These are phyloP conservation scores for Colletotrichum salicis DNA, from an alignment of 2,329 filamentous ascomycete species.

Conservation along the genomic window DNA sequence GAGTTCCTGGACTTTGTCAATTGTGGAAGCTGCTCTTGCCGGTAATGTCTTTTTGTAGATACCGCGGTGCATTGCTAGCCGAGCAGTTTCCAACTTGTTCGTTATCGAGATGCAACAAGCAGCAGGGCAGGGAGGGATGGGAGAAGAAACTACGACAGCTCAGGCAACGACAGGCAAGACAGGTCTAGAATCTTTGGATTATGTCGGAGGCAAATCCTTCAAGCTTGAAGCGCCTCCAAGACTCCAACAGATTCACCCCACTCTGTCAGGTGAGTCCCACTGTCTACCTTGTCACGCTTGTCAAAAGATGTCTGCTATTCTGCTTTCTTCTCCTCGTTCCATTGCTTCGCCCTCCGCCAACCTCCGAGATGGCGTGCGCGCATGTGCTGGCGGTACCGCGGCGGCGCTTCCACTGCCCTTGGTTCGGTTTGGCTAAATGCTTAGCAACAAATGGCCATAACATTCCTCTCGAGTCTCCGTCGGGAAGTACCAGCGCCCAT, in stretches of 20 bases:
- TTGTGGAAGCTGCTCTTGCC: background rate
- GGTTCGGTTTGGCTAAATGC: background rate
- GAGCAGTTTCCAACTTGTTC: background rate
- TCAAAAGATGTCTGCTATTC: background rate
- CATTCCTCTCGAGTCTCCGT: background rate
- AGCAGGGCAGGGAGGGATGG: background rate
- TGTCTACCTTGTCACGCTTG: background rate
- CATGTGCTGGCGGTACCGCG: background rate
- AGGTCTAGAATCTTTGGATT: background rate
- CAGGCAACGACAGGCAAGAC: background rate
- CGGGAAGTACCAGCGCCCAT: constrained; percentile 19
- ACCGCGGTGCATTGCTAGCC: constrained; percentile 9
- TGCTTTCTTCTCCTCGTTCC: background rate
- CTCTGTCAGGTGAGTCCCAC: background rate
- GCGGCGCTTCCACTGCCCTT: background rate
- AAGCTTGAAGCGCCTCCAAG: constrained; percentile 16
- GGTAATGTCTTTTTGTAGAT: constrained; percentile 2
- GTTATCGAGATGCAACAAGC: background rate
- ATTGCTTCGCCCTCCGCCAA: background rate
- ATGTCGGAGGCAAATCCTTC: background rate
- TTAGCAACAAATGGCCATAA: background rate
- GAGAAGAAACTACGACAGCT: background rate
- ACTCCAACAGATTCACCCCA: background rate
- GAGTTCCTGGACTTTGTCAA: background rate
- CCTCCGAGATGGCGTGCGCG: background rate